A percentile compares a stretch with the other conserved stretches of the same genome.
These are phyloP conservation scores for Magnusiomyces magnusii DNA, from an alignment of 1,139 yeast species.

Conservation along the genomic window DNA sequence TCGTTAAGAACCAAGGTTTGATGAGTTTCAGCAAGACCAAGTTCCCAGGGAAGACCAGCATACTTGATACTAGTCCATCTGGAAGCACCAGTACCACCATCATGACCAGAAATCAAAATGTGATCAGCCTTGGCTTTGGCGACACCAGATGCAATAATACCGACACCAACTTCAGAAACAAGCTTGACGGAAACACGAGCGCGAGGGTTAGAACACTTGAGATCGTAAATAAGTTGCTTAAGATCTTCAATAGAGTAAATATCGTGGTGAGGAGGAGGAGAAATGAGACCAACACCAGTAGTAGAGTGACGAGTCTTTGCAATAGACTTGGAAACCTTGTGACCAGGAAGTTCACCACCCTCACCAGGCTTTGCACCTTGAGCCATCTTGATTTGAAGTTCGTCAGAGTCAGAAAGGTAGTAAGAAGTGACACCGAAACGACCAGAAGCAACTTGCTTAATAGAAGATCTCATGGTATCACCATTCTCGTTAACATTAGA, in stretches of 20 bases:
- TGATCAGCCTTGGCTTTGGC: constrained; percentile 99
- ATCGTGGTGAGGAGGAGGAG: constrained; percentile 99
- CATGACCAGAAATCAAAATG: constrained; percentile 92
- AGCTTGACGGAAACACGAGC: constrained; percentile 95
- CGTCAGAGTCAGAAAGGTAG: constrained; percentile 94
- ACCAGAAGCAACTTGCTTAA: constrained; percentile 96
- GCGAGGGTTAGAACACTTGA: constrained; percentile 95
- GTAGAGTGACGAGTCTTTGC: constrained; percentile 97
- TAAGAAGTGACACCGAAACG: constrained; percentile 96
- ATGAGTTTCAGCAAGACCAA: constrained; percentile 96
- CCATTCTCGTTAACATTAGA: constrained; percentile 74
- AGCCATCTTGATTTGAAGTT: constrained; percentile 96
- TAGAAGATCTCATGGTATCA: constrained; percentile 97
- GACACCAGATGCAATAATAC: constrained; percentile 98
- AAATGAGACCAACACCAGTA: constrained; percentile 92
- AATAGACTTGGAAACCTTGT: constrained; percentile 79
- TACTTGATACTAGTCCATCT: constrained; percentile 95
- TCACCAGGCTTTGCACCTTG: constrained; percentile 99
- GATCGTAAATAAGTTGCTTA: constrained; percentile 92
- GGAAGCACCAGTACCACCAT: constrained; percentile 99
- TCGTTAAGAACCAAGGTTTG: constrained; percentile 95
- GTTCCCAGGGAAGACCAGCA: constrained; percentile 98
- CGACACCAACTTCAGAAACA: constrained; percentile 98
- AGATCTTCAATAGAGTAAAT: constrained; percentile 96
- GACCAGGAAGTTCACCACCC: constrained; percentile 98